A percentile compares a stretch with the other conserved stretches of the same genome.
phyloP scores from a whole-genome alignment of 2,329 filamentous ascomycete genomes.

The Sclerotinia sclerotiorum region DNA sequence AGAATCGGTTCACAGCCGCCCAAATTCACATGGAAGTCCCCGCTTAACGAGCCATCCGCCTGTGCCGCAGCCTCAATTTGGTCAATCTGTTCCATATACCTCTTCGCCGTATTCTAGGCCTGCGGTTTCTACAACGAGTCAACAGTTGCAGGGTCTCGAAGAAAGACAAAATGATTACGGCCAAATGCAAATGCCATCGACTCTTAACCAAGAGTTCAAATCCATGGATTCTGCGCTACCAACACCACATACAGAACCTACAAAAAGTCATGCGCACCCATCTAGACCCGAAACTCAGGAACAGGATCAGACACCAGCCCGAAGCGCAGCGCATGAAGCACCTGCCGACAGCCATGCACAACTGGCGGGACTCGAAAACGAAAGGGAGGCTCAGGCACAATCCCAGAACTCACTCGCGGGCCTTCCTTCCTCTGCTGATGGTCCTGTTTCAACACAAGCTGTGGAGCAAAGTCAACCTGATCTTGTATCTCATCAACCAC shows the following conservation, averaged over 20 bases:
- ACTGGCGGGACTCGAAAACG: background rate
- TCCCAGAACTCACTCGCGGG: background rate
- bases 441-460: background rate
- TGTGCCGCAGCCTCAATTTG: background rate
- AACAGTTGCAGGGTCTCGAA: background rate
- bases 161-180: background rate
- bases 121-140: background rate
- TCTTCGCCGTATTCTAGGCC: background rate
- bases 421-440: background rate
- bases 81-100: background rate
- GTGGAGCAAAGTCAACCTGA: background rate
- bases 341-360: background rate
- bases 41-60: background rate
- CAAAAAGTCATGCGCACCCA: background rate
- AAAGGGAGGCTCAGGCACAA: background rate
- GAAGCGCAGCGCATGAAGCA: background rate
- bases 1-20: background rate
- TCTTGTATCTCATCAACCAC: background rate
- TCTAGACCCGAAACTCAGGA: background rate
- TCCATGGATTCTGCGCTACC: background rate
- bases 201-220: background rate
- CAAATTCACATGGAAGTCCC: background rate
- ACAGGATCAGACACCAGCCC: too few species aligned
- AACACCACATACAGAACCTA: background rate
- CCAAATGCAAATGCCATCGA: background rate